These are phyloP conservation scores for Pseudocercospora pini-densiflorae DNA, from an alignment of 2,329 filamentous ascomycete genomes.

Conservation along the genomic window DNA sequence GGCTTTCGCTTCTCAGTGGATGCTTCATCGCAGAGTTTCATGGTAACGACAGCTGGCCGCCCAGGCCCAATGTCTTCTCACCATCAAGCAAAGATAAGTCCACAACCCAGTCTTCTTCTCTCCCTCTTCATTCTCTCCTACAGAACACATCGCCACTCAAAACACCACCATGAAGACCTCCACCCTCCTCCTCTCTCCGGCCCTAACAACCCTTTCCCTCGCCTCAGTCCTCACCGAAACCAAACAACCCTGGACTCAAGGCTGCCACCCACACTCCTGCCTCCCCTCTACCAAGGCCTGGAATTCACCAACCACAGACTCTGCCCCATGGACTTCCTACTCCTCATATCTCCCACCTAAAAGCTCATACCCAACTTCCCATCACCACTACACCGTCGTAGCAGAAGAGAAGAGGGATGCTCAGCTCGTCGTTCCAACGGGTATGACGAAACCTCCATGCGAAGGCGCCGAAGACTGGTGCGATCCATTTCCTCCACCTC, in stretches of 20 bases:
- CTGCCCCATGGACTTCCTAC: background rate
- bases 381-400: too few relatives aligned
- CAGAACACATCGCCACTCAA: too few relatives aligned
- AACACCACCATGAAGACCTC: background rate
- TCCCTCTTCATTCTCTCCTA: background rate
- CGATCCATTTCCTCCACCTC: too few relatives aligned
- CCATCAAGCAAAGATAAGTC: background rate
- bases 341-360: background rate
- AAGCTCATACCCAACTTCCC: background rate
- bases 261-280: background rate
- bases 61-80: background rate
- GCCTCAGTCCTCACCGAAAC: background rate
- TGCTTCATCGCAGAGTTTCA: background rate
- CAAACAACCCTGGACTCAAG: background rate
- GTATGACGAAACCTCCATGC: too few relatives aligned
- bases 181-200: background rate
- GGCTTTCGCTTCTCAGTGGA: background rate
- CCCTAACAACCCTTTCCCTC: background rate
- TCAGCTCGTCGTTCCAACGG: too few relatives aligned
- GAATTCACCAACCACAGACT: background rate
- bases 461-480: too few relatives aligned
- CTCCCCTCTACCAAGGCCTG: background rate
- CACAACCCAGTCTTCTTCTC: background rate
- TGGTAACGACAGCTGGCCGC: background rate
- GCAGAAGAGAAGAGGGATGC: too few relatives aligned